phyloP scores from a whole-genome alignment of 148 eudicot genomes.

The Vaccinium darrowii region DNA sequence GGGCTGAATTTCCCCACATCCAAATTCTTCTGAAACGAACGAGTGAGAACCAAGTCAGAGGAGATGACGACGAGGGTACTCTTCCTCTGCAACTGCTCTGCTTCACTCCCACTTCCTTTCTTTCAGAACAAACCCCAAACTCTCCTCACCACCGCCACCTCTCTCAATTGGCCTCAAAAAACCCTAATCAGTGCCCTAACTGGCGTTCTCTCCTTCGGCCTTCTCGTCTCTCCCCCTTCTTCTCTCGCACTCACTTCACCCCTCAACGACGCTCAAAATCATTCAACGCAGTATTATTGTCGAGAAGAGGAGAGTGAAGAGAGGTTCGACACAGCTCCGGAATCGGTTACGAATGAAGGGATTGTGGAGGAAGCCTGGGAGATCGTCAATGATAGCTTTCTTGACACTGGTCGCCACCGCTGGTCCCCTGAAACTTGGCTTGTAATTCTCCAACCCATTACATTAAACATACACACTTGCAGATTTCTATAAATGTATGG shows the following conservation, averaged over 20 bases:
- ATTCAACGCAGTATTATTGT: constrained; percentile 26
- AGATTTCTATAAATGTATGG: not conserved
- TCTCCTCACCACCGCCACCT: not conserved
- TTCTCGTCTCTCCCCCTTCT: constrained; percentile 37
- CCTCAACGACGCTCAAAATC: constrained; percentile 3
- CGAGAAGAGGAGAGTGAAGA: constrained; percentile 38
- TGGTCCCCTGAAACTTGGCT: constrained; percentile 91
- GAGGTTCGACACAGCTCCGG: constrained; percentile 21
- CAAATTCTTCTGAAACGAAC: not conserved
- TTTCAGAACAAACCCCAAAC: not conserved
- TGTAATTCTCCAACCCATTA: constrained; percentile 33
- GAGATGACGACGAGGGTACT: constrained; percentile 29
- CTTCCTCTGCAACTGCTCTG: constrained; percentile 22
- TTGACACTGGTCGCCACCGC: constrained; percentile 42
- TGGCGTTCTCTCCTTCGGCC: constrained; percentile 40
- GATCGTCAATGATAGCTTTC: constrained; percentile 73
- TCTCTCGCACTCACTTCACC: constrained; percentile 24
- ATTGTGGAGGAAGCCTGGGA: constrained; percentile 96
- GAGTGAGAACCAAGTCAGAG: not conserved
- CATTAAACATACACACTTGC: not conserved
- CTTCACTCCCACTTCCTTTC: constrained; percentile 3
- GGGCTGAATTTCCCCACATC: not conserved
- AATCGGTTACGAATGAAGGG: constrained; percentile 44
- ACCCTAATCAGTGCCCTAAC: constrained; percentile 32
- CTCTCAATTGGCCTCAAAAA: constrained; percentile 30